A percentile compares a stretch with the other conserved stretches of the same genome.
These are phyloP conservation scores for Domatiomyces catenatus DNA, from an alignment of 2,329 filamentous ascomycete species.

Conservation along the genomic window DNA sequence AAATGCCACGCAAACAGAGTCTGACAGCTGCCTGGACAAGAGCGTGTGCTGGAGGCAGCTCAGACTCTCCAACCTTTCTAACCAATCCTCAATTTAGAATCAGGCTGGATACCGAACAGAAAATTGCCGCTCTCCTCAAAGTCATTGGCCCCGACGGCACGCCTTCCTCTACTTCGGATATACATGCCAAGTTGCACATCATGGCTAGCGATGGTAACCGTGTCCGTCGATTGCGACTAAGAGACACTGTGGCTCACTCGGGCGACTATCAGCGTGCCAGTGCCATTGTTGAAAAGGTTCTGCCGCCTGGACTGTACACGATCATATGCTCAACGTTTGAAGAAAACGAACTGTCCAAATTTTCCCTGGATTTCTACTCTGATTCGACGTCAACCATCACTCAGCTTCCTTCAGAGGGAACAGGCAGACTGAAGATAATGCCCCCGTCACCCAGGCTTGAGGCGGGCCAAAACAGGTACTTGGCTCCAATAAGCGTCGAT, in stretches of 20 bases:
- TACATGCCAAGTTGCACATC: conserved; percentile 70
- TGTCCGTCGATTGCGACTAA: conserved; percentile 49
- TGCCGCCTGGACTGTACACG: conserved; percentile 56
- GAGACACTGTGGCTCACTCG: conserved; percentile 67
- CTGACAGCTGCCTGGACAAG: conserved; percentile 56
- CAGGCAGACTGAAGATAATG: conserved; percentile 53
- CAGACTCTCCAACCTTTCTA: conserved; percentile 60
- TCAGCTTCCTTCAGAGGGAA: conserved; percentile 52
- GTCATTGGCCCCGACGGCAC: conserved; percentile 1
- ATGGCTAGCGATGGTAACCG: conserved; percentile 42
- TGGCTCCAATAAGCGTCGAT: conserved; percentile 34
- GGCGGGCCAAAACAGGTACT: conserved; percentile 36
- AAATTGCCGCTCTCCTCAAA: conserved; percentile 10
- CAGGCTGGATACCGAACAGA: conserved; percentile 27
- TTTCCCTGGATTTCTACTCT: conserved; percentile 59
- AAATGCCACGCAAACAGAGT: conserved; percentile 44
- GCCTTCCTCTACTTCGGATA: conserved; percentile 49
- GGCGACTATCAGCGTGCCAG: conserved; percentile 78
- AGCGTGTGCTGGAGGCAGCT: conserved; percentile 70
- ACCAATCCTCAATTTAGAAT: conserved; percentile 77
- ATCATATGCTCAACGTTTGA: conserved; percentile 18
- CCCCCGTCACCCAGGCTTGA: conserved; percentile 40
- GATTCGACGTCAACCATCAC: conserved; percentile 22
- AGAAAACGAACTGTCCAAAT: conserved; percentile 45
- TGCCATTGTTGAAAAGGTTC: conserved; percentile 48